phyloP scores from a whole-genome alignment of 1,139 yeast genomes.

The Wickerhamomyces sp. region DNA sequence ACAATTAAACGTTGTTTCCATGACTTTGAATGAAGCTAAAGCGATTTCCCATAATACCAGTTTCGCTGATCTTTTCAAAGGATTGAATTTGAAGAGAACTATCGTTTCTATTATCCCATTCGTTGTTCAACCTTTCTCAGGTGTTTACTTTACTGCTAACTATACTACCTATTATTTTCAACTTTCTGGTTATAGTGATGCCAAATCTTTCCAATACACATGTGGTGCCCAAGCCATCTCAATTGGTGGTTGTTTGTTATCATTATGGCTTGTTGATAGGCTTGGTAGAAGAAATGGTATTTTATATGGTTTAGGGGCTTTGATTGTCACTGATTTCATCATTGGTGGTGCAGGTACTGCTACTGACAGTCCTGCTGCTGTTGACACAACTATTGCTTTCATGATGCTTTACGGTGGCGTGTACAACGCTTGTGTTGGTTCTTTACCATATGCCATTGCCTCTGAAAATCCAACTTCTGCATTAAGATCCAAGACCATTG shows the following conservation, averaged over 20 bases:
- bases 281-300: slow-evolving; percentile 30
- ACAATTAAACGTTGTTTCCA: slow-evolving; percentile 21
- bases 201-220: slow-evolving; percentile 25
- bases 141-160: slow-evolving; percentile 43
- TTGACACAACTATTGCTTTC: slow-evolving; percentile 22
- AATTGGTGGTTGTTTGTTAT: slow-evolving; percentile 26
- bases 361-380: slow-evolving; percentile 15
- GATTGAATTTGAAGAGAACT: slow-evolving; percentile 45
- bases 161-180: slow-evolving; percentile 36
- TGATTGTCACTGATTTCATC: slow-evolving; percentile 26
- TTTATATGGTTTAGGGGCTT: slow-evolving; percentile 30
- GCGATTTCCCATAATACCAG: slow-evolving; percentile 20
- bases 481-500: slow-evolving; percentile 34
- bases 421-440: slow-evolving; percentile 27
- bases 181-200: slow-evolving; percentile 28
- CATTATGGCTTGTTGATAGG: slow-evolving; percentile 22
- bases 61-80: slow-evolving; percentile 42
- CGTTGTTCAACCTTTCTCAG: slow-evolving; percentile 44
- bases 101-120: slow-evolving; percentile 41
- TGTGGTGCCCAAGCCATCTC: slow-evolving; percentile 30
- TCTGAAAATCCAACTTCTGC: slow-evolving; percentile 34
- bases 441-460: slow-evolving; percentile 33
- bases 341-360: slow-evolving; percentile 30
- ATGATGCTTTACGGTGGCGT: slow-evolving; percentile 33
- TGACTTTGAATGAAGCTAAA: slow-evolving; percentile 28